Base-by-base conservation (phyloP, 768 basidiomycete species). In the Tricholoma furcatifolium region DNA sequence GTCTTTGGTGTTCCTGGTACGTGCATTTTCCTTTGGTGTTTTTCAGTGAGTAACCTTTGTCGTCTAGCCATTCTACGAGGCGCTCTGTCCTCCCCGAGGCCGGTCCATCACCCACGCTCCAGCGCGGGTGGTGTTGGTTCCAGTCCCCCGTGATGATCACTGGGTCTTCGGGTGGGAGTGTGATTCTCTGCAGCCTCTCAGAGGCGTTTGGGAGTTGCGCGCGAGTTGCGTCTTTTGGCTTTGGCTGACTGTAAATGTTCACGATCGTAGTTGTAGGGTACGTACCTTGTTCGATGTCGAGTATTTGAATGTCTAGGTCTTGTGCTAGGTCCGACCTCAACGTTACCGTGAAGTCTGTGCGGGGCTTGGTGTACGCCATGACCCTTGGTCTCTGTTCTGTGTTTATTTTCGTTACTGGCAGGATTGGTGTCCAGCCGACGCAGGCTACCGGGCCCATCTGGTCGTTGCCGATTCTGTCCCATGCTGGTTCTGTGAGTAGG, bases 371-470 rank as follows among this genome's bases (percentile, higher is more conserved):
- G 11, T 43, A 43, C n/a, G 23, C 21, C 23, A 43, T 43, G 4
- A 43, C 23, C 11, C 41, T 43, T 14, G 23, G 41, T 15, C 41
- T 43, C 21, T 24, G 5, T 11, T 43, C 21, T 0, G 5, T 24
- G 1, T 43, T 21, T 2, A 46, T 17, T 10, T 1, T 52, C 0
- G 51, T 24, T 1, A 41, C 24, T 3, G 43, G 43, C 1, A 40
- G 38, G 2, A 52, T 46, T 1, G 64, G 50, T 6, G 47, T 59
- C 66, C 63, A 67, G n/a, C n/a, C n/a, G n/a, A n/a, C n/a, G n/a
- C n/a, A n/a, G n/a, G n/a, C n/a, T n/a, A n/a, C n/a, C n/a, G n/a
- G n/a, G n/a, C n/a, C n/a, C n/a, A n/a, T n/a, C n/a, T n/a, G n/a
- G n/a, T n/a, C n/a, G n/a, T n/a, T n/a, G n/a, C n/a, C n/a, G n/a